phyloP scores from a whole-genome alignment of 2,329 filamentous ascomycete species.

The Alternaria rosae region DNA sequence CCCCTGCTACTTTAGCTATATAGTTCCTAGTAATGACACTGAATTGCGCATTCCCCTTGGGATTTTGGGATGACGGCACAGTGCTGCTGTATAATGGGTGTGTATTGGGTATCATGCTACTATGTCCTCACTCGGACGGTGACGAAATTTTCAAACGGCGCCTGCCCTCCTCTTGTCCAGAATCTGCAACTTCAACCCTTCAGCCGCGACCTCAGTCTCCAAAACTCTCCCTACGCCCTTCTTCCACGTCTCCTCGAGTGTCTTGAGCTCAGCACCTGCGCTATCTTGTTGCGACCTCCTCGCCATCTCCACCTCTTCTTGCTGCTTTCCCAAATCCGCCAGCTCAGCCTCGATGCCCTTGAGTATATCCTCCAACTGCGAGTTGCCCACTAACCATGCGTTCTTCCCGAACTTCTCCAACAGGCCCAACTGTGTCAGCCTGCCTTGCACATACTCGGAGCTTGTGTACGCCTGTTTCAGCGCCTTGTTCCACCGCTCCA shows the following conservation, averaged over 20 bases:
- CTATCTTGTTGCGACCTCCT: conserved; percentile 75
- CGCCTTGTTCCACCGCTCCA: conserved; percentile 59
- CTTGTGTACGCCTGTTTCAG: conserved; percentile 65
- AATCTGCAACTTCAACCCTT: conserved; percentile 63
- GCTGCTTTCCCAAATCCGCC: conserved; percentile 68
- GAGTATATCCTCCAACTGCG: conserved; percentile 76
- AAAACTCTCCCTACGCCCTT: conserved; percentile 78
- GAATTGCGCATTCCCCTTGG: neutral
- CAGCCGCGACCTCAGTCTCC: conserved; percentile 85
- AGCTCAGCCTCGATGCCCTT: conserved; percentile 77
- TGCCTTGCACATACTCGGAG: conserved; percentile 64
- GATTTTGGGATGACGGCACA: no score
- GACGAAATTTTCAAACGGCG: conserved; percentile 30
- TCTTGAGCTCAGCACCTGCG: conserved; percentile 74
- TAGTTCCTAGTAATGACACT: neutral
- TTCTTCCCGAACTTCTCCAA: conserved; percentile 86
- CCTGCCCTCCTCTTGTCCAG: conserved; percentile 46
- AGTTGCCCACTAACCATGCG: conserved; percentile 88
- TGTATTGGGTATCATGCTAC: conserved; percentile 14
- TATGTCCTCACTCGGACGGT: neutral
- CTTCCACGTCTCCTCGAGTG: conserved; percentile 80
- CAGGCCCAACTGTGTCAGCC: conserved; percentile 71
- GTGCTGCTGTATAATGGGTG: neutral
- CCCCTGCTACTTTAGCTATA: conserved; percentile 1
- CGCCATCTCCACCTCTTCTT: conserved; percentile 76